phyloP scores from a whole-genome alignment of 768 basidiomycete species.

The Neoboletus brunneissimus region DNA sequence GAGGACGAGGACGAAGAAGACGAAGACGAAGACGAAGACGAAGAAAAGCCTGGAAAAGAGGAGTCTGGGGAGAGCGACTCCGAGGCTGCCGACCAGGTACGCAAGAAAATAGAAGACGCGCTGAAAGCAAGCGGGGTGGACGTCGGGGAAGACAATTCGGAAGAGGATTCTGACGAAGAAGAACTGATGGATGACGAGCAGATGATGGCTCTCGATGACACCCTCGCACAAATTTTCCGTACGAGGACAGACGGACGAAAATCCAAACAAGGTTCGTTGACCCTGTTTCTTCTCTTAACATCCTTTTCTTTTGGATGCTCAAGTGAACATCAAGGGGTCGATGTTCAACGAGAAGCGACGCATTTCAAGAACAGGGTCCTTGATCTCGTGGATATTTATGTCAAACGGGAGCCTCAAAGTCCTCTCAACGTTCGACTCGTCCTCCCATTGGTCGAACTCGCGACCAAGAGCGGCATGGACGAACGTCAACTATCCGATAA shows the following conservation, averaged over 20 bases:
- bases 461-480: slow-evolving; percentile 61
- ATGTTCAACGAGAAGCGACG: slow-evolving; percentile 82
- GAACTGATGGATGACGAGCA: slow-evolving; percentile 94
- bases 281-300: not conserved
- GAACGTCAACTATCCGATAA: slow-evolving; percentile 91
- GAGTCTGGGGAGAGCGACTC: slow-evolving; percentile 36
- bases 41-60: slow-evolving; percentile 32
- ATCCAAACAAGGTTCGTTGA: slow-evolving; percentile 57
- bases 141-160: slow-evolving; percentile 50
- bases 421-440: slow-evolving; percentile 64
- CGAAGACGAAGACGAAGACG: slow-evolving; percentile 33
- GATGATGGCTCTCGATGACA: slow-evolving; percentile 95
- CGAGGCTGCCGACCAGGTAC: slow-evolving; percentile 46
- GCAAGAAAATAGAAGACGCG: slow-evolving; percentile 64
- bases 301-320: not conserved
- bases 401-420: slow-evolving; percentile 76
- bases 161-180: slow-evolving; percentile 55
- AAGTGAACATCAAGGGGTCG: slow-evolving; percentile 41
- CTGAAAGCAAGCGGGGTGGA: slow-evolving; percentile 58
- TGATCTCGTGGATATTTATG: slow-evolving; percentile 86
- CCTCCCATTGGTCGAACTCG: slow-evolving; percentile 73
- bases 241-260: slow-evolving; percentile 60
- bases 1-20: slow-evolving; percentile 33
- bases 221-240: slow-evolving; percentile 85
- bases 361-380: slow-evolving; percentile 97